Percentiles rank a stretch among this genome's conserved stretches.
These are phyloP conservation scores for Rhododendron griersonianum DNA, from an alignment of 148 eudicot species.

Conservation along the genomic window DNA sequence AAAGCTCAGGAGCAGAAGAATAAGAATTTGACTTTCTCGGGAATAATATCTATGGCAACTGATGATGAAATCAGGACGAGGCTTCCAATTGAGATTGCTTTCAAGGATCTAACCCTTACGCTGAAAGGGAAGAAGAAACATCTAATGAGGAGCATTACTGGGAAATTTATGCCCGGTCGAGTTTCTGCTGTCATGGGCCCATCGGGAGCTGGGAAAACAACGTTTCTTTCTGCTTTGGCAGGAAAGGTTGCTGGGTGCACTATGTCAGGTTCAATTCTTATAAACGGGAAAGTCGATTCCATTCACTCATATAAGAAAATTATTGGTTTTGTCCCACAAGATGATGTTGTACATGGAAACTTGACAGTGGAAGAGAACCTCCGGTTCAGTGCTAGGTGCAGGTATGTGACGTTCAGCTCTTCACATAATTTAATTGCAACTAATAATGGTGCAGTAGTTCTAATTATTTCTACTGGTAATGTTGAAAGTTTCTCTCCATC, in stretches of 20 bases:
- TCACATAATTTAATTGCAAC: not conserved
- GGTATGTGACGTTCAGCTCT: constrained; percentile 28
- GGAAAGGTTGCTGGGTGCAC: constrained; percentile 67
- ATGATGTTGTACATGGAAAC: constrained; percentile 89
- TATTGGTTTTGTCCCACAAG: constrained; percentile 87
- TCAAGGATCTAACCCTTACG: constrained; percentile 72
- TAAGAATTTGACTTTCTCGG: constrained; percentile 63
- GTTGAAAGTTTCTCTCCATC: not conserved
- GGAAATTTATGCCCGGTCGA: constrained; percentile 75
- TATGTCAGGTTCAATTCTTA: constrained; percentile 53
- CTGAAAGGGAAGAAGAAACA: constrained; percentile 62
- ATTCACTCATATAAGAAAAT: constrained; percentile 66
- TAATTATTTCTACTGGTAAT: not conserved
- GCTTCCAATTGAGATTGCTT: constrained; percentile 64
- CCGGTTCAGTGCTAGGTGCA: constrained; percentile 83
- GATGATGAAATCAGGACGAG: constrained; percentile 52
- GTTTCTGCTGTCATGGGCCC: constrained; percentile 95
- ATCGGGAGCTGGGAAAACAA: constrained; percentile 88
- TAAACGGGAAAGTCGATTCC: constrained; percentile 59
- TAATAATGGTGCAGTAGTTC: not conserved
- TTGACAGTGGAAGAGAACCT: constrained; percentile 84
- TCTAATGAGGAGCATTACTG: constrained; percentile 59
- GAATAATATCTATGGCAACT: constrained; percentile 73
- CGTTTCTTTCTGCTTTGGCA: constrained; percentile 67
- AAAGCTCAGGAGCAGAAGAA: constrained; percentile 69